Conservation (phyloP, 495 filamentous ascomycete genomes). For the Lophium mytilinum region DNA sequence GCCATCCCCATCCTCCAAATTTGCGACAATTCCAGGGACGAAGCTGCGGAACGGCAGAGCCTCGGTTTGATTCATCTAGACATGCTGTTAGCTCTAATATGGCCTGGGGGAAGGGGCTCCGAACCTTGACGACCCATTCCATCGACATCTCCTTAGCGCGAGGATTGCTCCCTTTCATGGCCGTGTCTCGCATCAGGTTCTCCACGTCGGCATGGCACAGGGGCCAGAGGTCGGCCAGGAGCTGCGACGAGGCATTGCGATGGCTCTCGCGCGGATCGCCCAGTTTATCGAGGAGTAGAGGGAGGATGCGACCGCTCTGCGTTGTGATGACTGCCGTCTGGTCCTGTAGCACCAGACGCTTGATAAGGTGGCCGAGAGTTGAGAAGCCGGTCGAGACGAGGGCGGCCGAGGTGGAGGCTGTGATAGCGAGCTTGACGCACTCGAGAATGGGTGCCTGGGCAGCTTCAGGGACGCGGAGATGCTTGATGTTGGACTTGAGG, state of each 20-base stretch:
- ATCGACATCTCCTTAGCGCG: conserved; percentile 75
- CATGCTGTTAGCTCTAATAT: not conserved
- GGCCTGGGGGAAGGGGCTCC: conserved; percentile 27
- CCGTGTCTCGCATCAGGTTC: conserved; percentile 65
- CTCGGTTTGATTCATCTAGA: conserved; percentile 67
- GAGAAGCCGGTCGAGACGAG: conserved; percentile 73
- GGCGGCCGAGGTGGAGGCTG: conserved; percentile 55
- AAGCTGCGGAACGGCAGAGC: conserved; percentile 72
- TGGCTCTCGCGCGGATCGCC: conserved; percentile 82
- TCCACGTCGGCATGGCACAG: conserved; percentile 64
- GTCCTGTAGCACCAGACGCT: conserved; percentile 75
- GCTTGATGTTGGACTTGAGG: conserved; percentile 81
- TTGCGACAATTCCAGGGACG: conserved; percentile 71
- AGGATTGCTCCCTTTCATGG: conserved; percentile 69
- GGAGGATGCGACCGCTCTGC: conserved; percentile 55
- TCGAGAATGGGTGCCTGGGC: conserved; percentile 68
- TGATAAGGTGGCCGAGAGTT: conserved; percentile 73
- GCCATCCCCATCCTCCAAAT: conserved; percentile 82
- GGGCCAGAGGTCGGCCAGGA: conserved; percentile 66
- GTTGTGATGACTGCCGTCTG: conserved; percentile 57
- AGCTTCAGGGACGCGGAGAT: conserved; percentile 71
- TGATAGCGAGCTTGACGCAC: conserved; percentile 56
- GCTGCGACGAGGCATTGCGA: conserved; percentile 59
- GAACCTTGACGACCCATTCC: conserved; percentile 65
- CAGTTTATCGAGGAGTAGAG: conserved; percentile 72